A percentile compares a stretch with the other conserved stretches of the same genome.
Evolutionary conservation across 805 yeast species (phyloP).

Genomic region (Candida nemodendra): DNA sequence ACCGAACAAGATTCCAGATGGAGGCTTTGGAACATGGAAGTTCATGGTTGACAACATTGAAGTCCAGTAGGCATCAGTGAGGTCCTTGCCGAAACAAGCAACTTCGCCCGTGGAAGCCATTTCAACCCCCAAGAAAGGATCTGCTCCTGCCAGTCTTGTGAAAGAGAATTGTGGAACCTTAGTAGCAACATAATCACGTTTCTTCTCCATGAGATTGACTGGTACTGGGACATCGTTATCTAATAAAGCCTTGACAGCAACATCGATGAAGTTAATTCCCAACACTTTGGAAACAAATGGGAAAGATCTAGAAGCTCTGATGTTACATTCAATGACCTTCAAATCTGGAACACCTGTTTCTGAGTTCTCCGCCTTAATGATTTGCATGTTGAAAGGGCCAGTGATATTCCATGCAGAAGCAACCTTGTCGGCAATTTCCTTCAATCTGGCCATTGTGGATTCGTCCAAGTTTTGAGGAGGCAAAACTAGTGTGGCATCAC

Average conservation of each 20-base stretch:
- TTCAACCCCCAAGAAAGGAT: constrained; percentile 98
- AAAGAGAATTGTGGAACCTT: constrained; percentile 99
- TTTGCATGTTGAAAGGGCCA: constrained; percentile 98
- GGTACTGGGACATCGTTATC: constrained; percentile 76
- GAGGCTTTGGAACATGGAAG: constrained; percentile 90
- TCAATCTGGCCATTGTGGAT: constrained; percentile 65
- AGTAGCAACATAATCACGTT: constrained; percentile 85
- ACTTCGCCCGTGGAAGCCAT: constrained; percentile 99
- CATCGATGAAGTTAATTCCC: constrained; percentile 91
- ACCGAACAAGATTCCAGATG: constrained; percentile 86
- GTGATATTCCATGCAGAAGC: constrained; percentile 93
- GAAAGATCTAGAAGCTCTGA: constrained; percentile 98
- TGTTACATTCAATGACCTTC: constrained; percentile 97
- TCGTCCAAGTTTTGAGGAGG: constrained; percentile 85
- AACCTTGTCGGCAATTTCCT: constrained; percentile 88
- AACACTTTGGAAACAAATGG: constrained; percentile 97
- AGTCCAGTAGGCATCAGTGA: constrained; percentile 95
- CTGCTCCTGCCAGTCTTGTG: constrained; percentile 98
- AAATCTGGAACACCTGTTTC: constrained; percentile 60
- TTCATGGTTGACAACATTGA: constrained; percentile 96
- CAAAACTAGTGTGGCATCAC: constrained; percentile 93
- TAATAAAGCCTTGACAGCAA: constrained; percentile 85
- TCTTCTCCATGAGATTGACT: constrained; percentile 72
- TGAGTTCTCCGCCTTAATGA: constrained; percentile 72
- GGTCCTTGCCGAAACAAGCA: constrained; percentile 89